Percentiles rank a stretch among this genome's conserved stretches.
Evolutionary conservation across 2,329 filamentous ascomycete species (phyloP).

Genomic region (Taxawa tesnikishii): DNA sequence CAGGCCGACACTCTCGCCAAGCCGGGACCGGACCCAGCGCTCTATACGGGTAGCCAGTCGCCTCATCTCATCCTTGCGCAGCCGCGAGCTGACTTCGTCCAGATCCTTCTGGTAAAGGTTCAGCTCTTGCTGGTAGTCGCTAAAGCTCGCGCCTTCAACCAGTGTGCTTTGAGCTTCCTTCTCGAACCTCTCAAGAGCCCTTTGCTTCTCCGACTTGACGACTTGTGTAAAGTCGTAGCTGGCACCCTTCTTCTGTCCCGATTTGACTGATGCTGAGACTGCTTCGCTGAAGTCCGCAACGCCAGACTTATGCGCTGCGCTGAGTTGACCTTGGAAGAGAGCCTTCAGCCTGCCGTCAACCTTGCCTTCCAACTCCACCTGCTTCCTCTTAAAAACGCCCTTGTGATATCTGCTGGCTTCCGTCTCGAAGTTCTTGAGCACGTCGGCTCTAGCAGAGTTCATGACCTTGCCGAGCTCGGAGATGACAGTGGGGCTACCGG

Average conservation of each 20-base stretch:
- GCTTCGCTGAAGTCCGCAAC: constrained; percentile 76
- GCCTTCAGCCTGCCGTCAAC: constrained; percentile 79
- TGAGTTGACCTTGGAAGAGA: constrained; percentile 78
- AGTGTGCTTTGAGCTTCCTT: constrained; percentile 60
- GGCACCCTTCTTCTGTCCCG: constrained; percentile 81
- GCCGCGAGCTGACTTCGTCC: constrained; percentile 69
- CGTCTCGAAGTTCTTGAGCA: constrained; percentile 72
- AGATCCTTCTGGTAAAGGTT: constrained; percentile 79
- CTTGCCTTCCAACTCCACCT: constrained; percentile 71
- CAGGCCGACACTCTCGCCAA: constrained; percentile 76
- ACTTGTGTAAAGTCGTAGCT: constrained; percentile 94
- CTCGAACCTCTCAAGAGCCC: constrained; percentile 63
- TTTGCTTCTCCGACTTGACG: constrained; percentile 69
- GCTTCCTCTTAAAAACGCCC: constrained; percentile 80
- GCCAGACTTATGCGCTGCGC: constrained; percentile 78
- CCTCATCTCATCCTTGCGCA: constrained; percentile 93
- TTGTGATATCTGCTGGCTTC: constrained; percentile 96
- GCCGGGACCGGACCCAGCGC: constrained; percentile 79
- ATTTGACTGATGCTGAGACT: constrained; percentile 76
- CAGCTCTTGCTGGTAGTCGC: constrained; percentile 71
- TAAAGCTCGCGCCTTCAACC: constrained; percentile 77
- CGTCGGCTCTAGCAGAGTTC: constrained; percentile 56
- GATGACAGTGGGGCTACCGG: constrained; percentile 64
- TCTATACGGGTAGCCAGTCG: constrained; percentile 82
- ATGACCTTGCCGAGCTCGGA: constrained; percentile 63